phyloP scores from a whole-genome alignment of 2,329 filamentous ascomycete genomes.

The Verticillium nonalfalfae region DNA sequence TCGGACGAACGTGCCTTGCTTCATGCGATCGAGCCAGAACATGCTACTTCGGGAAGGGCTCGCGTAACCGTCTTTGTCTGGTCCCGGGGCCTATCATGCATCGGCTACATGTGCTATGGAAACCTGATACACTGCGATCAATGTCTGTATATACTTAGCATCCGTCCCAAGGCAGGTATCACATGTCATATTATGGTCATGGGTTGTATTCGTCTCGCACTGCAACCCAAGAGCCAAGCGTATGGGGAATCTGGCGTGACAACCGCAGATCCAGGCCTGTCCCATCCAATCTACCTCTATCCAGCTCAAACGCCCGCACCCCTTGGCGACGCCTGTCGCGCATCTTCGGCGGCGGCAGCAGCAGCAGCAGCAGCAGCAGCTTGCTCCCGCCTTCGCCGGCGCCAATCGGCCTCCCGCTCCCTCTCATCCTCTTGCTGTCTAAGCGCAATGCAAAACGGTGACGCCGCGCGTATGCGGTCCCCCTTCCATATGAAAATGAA shows the following conservation, averaged over 20 bases:
- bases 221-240: not conserved
- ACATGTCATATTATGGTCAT: not conserved
- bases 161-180: not conserved
- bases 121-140: not conserved
- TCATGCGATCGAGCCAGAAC: not conserved
- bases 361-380: constrained; percentile 2
- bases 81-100: not conserved
- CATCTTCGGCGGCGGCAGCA: constrained; percentile 7
- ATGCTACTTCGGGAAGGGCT: not conserved
- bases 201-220: not conserved
- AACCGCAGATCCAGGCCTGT: not conserved
- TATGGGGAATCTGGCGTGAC: not conserved
- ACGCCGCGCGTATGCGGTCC: constrained; percentile 46
- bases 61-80: no score
- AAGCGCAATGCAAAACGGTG: constrained; percentile 57
- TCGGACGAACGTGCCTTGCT: not conserved
- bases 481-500: constrained; percentile 50
- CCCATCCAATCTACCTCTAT: not conserved
- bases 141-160: not conserved
- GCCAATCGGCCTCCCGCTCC: constrained; percentile 29
- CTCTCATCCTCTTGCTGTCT: constrained; percentile 42
- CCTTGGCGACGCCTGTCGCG: not conserved
- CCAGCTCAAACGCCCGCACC: not conserved
- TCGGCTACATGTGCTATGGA: not conserved
- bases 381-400: constrained; percentile 18